Evolutionary conservation across 306 rosid species (phyloP).

Genomic region (Malus asiatica): DNA sequence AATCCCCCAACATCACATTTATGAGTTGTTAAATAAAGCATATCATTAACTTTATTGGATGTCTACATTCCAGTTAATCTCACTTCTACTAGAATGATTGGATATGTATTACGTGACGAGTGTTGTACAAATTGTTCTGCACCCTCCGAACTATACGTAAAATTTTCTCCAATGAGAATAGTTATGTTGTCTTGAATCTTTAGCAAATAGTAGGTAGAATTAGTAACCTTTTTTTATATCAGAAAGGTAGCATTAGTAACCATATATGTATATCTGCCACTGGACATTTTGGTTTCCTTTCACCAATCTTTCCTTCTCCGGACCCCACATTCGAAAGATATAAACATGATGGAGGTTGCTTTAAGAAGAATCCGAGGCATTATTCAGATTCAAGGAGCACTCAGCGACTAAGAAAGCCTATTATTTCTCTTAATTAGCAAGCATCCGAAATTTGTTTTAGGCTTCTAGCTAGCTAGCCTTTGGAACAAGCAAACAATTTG

Average conservation of each 20-base stretch:
- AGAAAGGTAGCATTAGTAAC: no score
- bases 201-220: no score
- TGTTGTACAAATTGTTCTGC: neutral
- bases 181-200: neutral
- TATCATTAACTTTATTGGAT: neutral
- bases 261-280: neutral
- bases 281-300: neutral
- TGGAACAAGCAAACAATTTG: constrained; percentile 34
- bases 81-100: neutral
- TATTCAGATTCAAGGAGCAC: constrained; percentile 32
- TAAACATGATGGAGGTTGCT: constrained; percentile 8
- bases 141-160: neutral
- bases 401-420: constrained; percentile 32
- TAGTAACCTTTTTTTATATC: no score
- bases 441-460: constrained; percentile 14
- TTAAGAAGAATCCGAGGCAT: constrained; percentile 62
- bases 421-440: neutral
- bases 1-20: neutral
- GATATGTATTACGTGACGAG: no score
- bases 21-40: neutral
- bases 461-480: constrained; percentile 3
- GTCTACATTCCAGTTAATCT: neutral
- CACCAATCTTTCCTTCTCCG: constrained; percentile 25
- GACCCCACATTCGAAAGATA: constrained; percentile 21
- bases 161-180: neutral